Evolutionary conservation across 257 asterid species (phyloP).

Genomic region (Schizonepeta tenuifolia): DNA sequence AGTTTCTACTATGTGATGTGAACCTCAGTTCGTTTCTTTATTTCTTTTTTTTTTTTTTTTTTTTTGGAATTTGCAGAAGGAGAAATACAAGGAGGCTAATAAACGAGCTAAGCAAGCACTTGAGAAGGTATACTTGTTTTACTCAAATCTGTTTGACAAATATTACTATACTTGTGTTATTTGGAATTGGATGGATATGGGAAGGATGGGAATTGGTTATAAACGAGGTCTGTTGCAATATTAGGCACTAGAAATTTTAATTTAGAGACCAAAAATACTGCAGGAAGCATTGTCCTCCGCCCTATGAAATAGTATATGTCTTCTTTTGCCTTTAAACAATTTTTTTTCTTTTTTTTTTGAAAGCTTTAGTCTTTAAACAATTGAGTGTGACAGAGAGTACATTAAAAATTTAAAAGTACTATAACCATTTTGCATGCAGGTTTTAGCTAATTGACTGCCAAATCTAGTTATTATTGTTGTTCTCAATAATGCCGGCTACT

Average conservation of each 20-base stretch:
- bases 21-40: no score
- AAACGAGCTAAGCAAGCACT: conserved; percentile 89
- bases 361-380: neutral
- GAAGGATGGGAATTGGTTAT: neutral
- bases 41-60: no score
- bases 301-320: neutral
- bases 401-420: neutral
- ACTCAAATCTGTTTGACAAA: neutral
- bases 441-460: conserved; percentile 1
- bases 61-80: conserved; percentile 54
- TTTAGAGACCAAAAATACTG: neutral
- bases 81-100: conserved; percentile 77
- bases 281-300: neutral
- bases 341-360: no score
- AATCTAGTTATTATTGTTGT: neutral
- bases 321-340: neutral
- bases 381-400: neutral
- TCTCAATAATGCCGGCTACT: conserved; percentile 1
- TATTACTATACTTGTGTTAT: neutral
- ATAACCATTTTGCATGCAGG: neutral
- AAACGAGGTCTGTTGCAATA: neutral
- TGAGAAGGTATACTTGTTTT: conserved; percentile 62
- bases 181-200: neutral
- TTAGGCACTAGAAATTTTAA: neutral
- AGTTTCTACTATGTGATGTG: neutral